These are phyloP conservation scores for Termitomyces sp. DNA, from an alignment of 768 basidiomycete species.

Conservation along the genomic window DNA sequence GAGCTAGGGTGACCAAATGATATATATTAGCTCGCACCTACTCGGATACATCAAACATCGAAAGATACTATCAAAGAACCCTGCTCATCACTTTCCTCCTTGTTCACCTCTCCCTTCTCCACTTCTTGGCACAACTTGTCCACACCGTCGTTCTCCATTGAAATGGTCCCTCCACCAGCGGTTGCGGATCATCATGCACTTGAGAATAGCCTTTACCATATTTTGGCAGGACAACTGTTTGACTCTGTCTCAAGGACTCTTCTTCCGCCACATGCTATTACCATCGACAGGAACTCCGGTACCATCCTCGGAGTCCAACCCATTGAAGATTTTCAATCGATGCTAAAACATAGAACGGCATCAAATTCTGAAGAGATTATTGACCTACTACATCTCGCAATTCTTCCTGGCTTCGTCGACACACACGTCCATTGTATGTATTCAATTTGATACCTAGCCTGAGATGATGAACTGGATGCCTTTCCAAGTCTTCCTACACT, in stretches of 20 bases:
- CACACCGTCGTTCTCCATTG: background rate
- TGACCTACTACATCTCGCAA: background rate
- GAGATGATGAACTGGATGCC: background rate
- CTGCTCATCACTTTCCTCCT: too few relatives aligned
- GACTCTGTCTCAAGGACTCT: background rate
- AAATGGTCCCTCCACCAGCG: background rate
- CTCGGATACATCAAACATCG: too few relatives aligned
- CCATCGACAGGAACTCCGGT: background rate
- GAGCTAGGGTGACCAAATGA: too few relatives aligned
- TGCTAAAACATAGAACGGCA: background rate
- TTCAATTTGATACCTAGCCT: background rate
- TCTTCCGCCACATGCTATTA: background rate
- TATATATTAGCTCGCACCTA: too few relatives aligned
- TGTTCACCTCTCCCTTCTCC: too few relatives aligned
- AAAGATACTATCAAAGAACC: too few relatives aligned
- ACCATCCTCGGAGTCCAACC: background rate
- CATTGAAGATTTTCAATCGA: background rate
- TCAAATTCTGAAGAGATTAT: background rate
- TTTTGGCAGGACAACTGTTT: background rate
- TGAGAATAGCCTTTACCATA: background rate
- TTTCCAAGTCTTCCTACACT: background rate
- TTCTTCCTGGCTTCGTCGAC: background rate
- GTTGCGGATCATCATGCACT: background rate
- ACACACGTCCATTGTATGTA: background rate
- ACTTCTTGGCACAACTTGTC: too few relatives aligned